Conservation (phyloP, 306 rosid species). For the Quercus ilex region DNA sequence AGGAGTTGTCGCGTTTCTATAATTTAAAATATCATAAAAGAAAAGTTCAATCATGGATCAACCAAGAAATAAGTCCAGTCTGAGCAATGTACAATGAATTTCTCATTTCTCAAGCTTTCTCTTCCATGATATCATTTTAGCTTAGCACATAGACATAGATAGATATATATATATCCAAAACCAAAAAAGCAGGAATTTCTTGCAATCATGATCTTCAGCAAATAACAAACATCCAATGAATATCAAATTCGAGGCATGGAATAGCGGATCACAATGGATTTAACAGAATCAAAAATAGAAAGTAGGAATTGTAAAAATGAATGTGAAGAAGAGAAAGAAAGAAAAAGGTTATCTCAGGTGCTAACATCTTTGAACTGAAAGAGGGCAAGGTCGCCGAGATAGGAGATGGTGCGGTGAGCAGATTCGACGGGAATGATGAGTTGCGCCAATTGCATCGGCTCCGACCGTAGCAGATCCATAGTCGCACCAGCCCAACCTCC, state of each 20-base stretch:
- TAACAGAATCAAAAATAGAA: background rate
- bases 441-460: conserved; percentile 85
- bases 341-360: background rate
- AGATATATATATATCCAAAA: too few relatives aligned
- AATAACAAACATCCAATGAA: background rate
- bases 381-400: conserved; percentile 78
- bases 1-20: too few relatives aligned
- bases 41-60: background rate
- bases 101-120: background rate
- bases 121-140: background rate
- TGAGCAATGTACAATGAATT: background rate
- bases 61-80: background rate
- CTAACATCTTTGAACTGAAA: conserved; percentile 79
- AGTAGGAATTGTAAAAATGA: background rate
- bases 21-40: background rate
- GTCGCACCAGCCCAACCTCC: conserved; percentile 23
- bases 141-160: too few relatives aligned
- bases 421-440: conserved; percentile 81
- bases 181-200: background rate
- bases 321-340: background rate
- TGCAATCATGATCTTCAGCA: background rate
- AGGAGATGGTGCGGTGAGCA: conserved; percentile 51
- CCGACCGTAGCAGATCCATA: conserved; percentile 87
- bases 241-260: background rate
- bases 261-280: background rate